phyloP scores from a whole-genome alignment of 163 green algal species.

The Scenedesmus sp. region DNA sequence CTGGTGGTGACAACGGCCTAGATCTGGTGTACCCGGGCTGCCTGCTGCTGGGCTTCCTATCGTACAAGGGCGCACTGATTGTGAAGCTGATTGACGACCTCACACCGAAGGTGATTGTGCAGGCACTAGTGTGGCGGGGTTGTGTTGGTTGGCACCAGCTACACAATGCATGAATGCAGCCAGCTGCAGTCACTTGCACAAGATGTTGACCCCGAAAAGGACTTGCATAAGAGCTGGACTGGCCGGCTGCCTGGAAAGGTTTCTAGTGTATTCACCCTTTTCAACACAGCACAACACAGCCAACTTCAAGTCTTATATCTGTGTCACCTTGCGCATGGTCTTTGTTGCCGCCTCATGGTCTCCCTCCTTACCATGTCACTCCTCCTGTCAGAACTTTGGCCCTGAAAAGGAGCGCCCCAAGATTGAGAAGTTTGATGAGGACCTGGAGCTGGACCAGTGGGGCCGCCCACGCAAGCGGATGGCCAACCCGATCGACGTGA shows the following conservation, averaged over 20 bases:
- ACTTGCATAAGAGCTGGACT: too few species aligned
- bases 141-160: too few species aligned
- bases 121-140: background rate
- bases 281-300: background rate
- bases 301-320: background rate
- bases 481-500: constrained; percentile 54
- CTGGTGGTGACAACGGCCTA: constrained; percentile 12
- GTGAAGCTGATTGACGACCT: constrained; percentile 65
- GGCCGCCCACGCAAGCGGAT: constrained; percentile 61
- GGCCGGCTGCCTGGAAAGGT: too few species aligned
- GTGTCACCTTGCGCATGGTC: background rate
- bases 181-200: background rate
- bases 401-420: constrained; percentile 30
- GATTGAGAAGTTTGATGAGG: constrained; percentile 58
- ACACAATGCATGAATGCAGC: too few species aligned
- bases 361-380: background rate
- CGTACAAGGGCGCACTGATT: constrained; percentile 76
- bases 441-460: constrained; percentile 67
- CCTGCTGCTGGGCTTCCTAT: constrained; percentile 78
- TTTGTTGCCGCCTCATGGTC: background rate
- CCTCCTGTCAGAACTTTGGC: background rate
- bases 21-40: constrained; percentile 70
- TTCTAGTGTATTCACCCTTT: too few species aligned
- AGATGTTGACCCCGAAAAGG: background rate
- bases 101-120: constrained; percentile 57